Evolutionary conservation across 192 early-diverging fungal species (phyloP).

Genomic region (Coemansia sp.): DNA sequence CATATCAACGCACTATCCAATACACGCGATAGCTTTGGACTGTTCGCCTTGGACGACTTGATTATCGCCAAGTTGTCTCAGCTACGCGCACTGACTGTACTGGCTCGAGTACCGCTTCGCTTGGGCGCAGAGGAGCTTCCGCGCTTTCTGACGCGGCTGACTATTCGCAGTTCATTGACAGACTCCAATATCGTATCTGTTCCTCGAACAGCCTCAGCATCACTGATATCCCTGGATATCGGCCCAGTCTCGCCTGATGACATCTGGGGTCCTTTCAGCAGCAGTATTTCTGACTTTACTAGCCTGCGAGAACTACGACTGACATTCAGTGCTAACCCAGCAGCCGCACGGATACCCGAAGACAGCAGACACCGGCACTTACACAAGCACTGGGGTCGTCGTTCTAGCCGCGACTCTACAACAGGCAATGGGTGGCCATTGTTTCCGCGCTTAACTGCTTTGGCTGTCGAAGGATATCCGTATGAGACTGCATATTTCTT

Average conservation of each 20-base stretch:
- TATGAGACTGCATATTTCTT: constrained; percentile 29
- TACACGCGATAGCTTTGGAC: constrained; percentile 43
- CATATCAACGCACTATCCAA: constrained; percentile 32
- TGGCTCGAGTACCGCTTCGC: constrained; percentile 8
- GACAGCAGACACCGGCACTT: neutral
- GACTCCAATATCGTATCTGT: neutral
- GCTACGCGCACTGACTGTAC: constrained; percentile 17
- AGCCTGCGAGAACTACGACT: constrained; percentile 30
- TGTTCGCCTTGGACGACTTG: constrained; percentile 46
- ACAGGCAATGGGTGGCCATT: constrained; percentile 1
- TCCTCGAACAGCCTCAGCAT: neutral
- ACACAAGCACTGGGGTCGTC: neutral
- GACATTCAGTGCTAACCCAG: constrained; percentile 3
- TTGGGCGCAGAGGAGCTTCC: constrained; percentile 18
- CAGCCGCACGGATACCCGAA: neutral
- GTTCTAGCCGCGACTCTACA: neutral
- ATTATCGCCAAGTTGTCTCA: constrained; percentile 18
- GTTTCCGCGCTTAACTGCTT: constrained; percentile 32
- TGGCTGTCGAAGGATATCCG: constrained; percentile 28
- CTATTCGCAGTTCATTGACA: constrained; percentile 9
- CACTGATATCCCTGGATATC: constrained; percentile 33
- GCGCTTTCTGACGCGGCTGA: constrained; percentile 14
- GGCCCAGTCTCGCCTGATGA: constrained; percentile 32
- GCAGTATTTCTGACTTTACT: constrained; percentile 2
- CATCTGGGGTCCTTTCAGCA: constrained; percentile 35